These are phyloP conservation scores for Carallia brachiata DNA, from an alignment of 345 rosid species.

Conservation along the genomic window DNA sequence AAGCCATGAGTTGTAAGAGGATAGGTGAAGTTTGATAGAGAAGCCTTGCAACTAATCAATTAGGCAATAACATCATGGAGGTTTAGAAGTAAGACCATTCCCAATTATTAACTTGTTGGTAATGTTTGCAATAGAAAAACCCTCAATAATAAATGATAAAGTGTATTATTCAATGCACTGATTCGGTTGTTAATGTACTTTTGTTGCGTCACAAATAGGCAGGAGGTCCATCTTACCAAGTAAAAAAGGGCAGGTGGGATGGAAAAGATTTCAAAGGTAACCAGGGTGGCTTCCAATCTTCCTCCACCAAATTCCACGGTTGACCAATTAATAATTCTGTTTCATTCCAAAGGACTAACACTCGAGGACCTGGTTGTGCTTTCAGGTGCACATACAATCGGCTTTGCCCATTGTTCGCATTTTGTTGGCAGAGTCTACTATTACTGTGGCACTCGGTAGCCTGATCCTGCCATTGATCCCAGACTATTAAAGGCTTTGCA, in stretches of 20 bases:
- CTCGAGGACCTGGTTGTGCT: constrained; percentile 31
- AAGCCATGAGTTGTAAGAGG: no score
- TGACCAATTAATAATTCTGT: constrained; percentile 62
- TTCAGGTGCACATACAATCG: no score
- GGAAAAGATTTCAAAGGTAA: constrained; percentile 62
- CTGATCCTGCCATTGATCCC: constrained; percentile 59
- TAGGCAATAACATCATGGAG: no score
- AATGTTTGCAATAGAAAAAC: no score
- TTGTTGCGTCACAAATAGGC: constrained; percentile 25
- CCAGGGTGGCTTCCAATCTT: constrained; percentile 47
- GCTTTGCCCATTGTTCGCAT: constrained; percentile 11
- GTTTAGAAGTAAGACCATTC: no score
- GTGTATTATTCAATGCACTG: no score
- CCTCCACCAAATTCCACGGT: constrained; percentile 67
- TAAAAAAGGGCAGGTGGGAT: constrained; percentile 81
- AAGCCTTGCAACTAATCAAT: no score
- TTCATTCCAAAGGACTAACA: constrained; percentile 62
- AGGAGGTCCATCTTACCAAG: constrained; percentile 82
- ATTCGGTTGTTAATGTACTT: no score
- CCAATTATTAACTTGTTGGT: no score
- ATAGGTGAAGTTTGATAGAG: no score
- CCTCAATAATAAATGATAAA: no score
- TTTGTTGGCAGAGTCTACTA: constrained; percentile 57
- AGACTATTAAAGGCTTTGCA: constrained; percentile 62
- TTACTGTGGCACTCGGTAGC: constrained; percentile 48